Evolutionary conservation across 2,329 filamentous ascomycete genomes (phyloP).

Genomic region (Aspergillaceae sp.): DNA sequence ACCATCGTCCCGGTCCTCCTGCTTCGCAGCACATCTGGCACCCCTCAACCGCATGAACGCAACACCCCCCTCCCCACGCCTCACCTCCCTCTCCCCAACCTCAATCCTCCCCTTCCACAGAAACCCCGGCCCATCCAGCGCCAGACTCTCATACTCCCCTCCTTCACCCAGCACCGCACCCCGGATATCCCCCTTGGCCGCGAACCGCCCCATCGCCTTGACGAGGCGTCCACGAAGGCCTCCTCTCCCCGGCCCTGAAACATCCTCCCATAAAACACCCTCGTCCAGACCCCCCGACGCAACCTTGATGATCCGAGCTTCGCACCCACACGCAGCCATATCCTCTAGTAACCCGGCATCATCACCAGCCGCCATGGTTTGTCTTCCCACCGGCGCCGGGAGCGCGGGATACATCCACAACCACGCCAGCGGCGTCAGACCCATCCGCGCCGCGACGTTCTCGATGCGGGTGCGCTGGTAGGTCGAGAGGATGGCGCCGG

Average conservation of each 20-base stretch:
- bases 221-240: constrained; percentile 40
- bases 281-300: constrained; percentile 83
- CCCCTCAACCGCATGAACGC: constrained; percentile 58
- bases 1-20: constrained; percentile 11
- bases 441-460: constrained; percentile 76
- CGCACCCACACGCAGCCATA: constrained; percentile 68
- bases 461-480: constrained; percentile 97
- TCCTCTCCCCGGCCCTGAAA: constrained; percentile 40
- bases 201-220: constrained; percentile 52
- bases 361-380: neutral
- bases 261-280: constrained; percentile 69
- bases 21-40: constrained; percentile 47
- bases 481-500: constrained; percentile 85
- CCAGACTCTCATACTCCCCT: constrained; percentile 91
- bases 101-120: constrained; percentile 66
- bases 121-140: constrained; percentile 64
- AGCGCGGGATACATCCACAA: constrained; percentile 85
- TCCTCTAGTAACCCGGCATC: constrained; percentile 58
- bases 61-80: constrained; percentile 66
- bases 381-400: constrained; percentile 39
- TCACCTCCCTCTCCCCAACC: constrained; percentile 48
- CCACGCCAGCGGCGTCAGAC: constrained; percentile 72
- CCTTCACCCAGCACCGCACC: constrained; percentile 82
- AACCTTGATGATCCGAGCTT: constrained; percentile 91
- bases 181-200: constrained; percentile 41